Percentiles rank a stretch among this genome's conserved stretches.
Conservation (phyloP, 768 basidiomycete genomes). For the Heimioporus sp. region DNA sequence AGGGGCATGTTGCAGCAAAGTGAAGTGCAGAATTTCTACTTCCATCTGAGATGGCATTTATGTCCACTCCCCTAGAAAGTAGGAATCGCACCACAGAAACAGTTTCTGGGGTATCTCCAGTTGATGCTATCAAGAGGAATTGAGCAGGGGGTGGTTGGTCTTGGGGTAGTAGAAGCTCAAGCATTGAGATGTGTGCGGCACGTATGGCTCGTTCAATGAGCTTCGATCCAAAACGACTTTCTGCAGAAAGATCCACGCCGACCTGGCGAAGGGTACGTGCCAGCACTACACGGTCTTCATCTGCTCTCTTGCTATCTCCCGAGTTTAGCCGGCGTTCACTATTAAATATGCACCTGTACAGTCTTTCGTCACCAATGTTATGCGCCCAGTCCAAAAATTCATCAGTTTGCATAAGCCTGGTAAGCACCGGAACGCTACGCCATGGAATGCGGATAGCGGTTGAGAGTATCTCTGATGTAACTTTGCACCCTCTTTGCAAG, state of each 20-base stretch:
- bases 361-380: background rate
- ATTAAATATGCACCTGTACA: background rate
- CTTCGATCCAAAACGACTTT: background rate
- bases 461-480: background rate
- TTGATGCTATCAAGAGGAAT: background rate
- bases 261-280: background rate
- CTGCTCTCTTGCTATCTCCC: background rate
- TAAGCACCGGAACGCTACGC: conserved; percentile 1
- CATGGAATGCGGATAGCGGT: conserved; percentile 3
- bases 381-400: conserved; percentile 3
- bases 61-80: conserved; percentile 1
- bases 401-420: background rate
- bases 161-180: conserved; percentile 1
- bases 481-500: background rate
- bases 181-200: conserved; percentile 1
- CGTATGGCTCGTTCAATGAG: background rate
- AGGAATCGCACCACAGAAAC: conserved; percentile 1
- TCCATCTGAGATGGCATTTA: background rate
- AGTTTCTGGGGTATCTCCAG: background rate
- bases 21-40: background rate
- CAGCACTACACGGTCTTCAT: background rate
- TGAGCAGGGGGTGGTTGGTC: background rate
- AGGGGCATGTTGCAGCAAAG: background rate
- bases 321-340: background rate
- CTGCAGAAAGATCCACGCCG: background rate